Evolutionary conservation across 768 basidiomycete species (phyloP).

Genomic region (Mycena maculata): DNA sequence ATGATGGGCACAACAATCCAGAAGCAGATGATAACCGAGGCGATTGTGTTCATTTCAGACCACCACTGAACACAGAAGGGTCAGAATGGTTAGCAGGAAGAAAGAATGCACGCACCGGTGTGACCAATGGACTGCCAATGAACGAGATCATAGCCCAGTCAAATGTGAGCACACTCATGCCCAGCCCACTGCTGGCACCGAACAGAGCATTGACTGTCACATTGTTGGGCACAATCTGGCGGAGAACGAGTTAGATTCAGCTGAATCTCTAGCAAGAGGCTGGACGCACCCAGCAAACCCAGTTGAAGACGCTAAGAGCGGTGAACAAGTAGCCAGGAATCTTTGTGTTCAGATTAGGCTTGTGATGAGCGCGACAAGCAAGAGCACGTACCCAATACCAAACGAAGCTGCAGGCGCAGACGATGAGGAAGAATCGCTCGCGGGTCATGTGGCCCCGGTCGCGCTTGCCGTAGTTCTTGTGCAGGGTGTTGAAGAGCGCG

Average conservation of each 20-base stretch:
- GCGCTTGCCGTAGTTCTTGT: constrained; percentile 74
- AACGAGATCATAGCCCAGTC: constrained; percentile 74
- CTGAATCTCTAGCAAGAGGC: no score
- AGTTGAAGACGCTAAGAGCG: constrained; percentile 85
- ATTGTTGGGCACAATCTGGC: constrained; percentile 85
- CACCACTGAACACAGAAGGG: constrained; percentile 68
- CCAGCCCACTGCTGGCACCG: constrained; percentile 63
- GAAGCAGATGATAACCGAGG: constrained; percentile 74
- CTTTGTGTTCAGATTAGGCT: no score
- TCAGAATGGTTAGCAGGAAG: constrained; percentile 18
- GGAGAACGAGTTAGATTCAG: constrained; percentile 47
- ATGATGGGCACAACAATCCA: constrained; percentile 82
- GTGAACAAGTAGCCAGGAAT: constrained; percentile 92
- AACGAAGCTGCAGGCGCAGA: constrained; percentile 64
- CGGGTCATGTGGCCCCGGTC: constrained; percentile 80
- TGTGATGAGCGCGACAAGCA: no score
- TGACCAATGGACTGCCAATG: constrained; percentile 63
- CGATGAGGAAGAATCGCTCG: constrained; percentile 81
- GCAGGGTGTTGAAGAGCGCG: constrained; percentile 89
- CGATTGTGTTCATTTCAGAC: constrained; percentile 80
- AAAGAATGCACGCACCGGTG: constrained; percentile 57
- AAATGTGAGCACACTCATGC: constrained; percentile 70
- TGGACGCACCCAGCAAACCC: constrained; percentile 47
- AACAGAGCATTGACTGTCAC: constrained; percentile 64
- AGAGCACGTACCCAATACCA: constrained; percentile 87